phyloP scores from a whole-genome alignment of 2,329 filamentous ascomycete species.

The Apiospora kogelbergensis region DNA sequence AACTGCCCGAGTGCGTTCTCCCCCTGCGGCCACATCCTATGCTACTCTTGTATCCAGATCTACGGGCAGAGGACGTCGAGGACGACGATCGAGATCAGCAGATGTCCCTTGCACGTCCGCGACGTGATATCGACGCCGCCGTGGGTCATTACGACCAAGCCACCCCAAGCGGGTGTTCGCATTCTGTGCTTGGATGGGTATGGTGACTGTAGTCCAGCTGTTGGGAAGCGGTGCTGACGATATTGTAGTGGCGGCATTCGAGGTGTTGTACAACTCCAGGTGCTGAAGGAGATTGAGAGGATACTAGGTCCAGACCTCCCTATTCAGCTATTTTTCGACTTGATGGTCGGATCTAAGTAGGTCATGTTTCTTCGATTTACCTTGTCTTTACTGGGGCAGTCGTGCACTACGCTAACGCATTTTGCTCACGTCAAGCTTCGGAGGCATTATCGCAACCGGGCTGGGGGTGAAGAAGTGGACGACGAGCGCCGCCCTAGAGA shows the following conservation, averaged over 20 bases:
- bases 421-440: slow-evolving; percentile 22
- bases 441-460: slow-evolving; percentile 30
- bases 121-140: slow-evolving; percentile 29
- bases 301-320: slow-evolving; percentile 30
- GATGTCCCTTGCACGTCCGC: slow-evolving; percentile 31
- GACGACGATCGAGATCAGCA: slow-evolving; percentile 32
- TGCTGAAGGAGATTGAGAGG: slow-evolving; percentile 29
- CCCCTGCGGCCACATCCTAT: slow-evolving; percentile 32
- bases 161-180: slow-evolving; percentile 27
- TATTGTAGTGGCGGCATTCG: slow-evolving; percentile 27
- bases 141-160: slow-evolving; percentile 30
- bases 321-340: slow-evolving; percentile 32
- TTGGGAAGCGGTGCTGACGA: not conserved
- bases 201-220: not conserved
- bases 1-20: slow-evolving; percentile 31
- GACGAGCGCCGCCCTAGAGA: slow-evolving; percentile 27
- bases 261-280: slow-evolving; percentile 29
- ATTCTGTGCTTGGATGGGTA: slow-evolving; percentile 32
- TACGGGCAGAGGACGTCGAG: slow-evolving; percentile 30
- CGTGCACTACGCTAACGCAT: too few species aligned
- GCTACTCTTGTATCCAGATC: slow-evolving; percentile 29
- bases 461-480: slow-evolving; percentile 34
- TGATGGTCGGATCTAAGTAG: slow-evolving; percentile 33
- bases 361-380: slow-evolving; percentile 9
- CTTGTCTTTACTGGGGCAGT: too few species aligned